phyloP scores from a whole-genome alignment of 345 rosid genomes.

The Eucalyptus urophylla region DNA sequence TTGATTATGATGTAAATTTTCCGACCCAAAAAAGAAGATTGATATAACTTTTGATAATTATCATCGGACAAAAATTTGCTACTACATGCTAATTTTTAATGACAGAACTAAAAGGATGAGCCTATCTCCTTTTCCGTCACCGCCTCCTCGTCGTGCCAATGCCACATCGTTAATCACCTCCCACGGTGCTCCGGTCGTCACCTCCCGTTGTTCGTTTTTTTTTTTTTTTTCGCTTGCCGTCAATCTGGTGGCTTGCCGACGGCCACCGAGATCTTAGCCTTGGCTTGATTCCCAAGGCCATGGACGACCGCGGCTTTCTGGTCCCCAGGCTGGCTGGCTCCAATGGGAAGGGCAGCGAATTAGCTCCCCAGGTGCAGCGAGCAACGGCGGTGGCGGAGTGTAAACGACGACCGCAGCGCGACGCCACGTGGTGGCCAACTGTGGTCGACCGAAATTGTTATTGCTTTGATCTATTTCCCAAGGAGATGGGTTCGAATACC shows the following conservation, averaged over 20 bases:
- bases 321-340: not conserved
- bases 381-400: not conserved
- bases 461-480: not conserved
- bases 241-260: not conserved
- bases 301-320: not conserved
- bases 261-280: not conserved
- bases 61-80: not conserved
- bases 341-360: not conserved
- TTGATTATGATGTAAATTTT: not conserved
- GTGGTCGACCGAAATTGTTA: not conserved
- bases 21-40: not conserved
- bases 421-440: not conserved
- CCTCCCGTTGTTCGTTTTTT: not conserved
- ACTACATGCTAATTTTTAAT: not conserved
- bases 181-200: not conserved
- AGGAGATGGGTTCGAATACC: not conserved
- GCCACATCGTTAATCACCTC: not conserved
- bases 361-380: not conserved
- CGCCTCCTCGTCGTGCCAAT: not conserved
- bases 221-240: fast-evolving
- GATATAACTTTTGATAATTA: not conserved
- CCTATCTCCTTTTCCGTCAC: not conserved
- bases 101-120: not conserved
- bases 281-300: not conserved
- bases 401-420: fast-evolving